phyloP scores from a whole-genome alignment of 2,329 filamentous ascomycete species.

The Epichloe glyceriae region DNA sequence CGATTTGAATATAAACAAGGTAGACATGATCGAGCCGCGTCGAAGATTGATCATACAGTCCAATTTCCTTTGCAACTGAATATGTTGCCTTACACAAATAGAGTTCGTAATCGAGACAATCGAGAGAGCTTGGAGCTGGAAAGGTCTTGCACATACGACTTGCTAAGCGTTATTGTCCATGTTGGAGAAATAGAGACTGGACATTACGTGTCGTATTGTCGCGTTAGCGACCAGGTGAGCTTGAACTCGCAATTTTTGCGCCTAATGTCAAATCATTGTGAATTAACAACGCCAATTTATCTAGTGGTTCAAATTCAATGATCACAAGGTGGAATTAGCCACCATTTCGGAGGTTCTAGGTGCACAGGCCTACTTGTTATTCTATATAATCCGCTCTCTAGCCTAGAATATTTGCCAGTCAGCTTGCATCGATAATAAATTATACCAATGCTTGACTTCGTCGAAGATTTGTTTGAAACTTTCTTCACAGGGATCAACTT shows the following conservation, averaged over 20 bases:
- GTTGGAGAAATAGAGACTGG: constrained; percentile 87
- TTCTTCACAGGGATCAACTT: not conserved
- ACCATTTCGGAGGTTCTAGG: constrained; percentile 73
- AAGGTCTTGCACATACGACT: constrained; percentile 66
- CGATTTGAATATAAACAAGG: constrained; percentile 62
- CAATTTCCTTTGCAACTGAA: constrained; percentile 79
- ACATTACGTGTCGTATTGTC: constrained; percentile 82
- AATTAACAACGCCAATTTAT: not conserved
- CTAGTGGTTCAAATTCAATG: constrained; percentile 92
- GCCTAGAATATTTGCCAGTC: constrained; percentile 14
- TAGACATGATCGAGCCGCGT: constrained; percentile 52
- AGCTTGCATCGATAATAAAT: not conserved
- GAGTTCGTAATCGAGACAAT: constrained; percentile 37
- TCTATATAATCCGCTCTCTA: constrained; percentile 62
- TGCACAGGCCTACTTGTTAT: constrained; percentile 80
- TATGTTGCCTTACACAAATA: constrained; percentile 79
- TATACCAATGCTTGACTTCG: not conserved
- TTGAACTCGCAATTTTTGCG: constrained; percentile 2
- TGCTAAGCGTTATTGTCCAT: constrained; percentile 83
- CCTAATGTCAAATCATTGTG: not conserved
- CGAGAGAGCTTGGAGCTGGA: constrained; percentile 44
- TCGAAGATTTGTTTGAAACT: not conserved
- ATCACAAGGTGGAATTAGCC: constrained; percentile 80
- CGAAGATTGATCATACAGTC: constrained; percentile 79
- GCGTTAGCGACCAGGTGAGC: constrained; percentile 55